phyloP scores from a whole-genome alignment of 805 yeast genomes.

The Candida maris region DNA sequence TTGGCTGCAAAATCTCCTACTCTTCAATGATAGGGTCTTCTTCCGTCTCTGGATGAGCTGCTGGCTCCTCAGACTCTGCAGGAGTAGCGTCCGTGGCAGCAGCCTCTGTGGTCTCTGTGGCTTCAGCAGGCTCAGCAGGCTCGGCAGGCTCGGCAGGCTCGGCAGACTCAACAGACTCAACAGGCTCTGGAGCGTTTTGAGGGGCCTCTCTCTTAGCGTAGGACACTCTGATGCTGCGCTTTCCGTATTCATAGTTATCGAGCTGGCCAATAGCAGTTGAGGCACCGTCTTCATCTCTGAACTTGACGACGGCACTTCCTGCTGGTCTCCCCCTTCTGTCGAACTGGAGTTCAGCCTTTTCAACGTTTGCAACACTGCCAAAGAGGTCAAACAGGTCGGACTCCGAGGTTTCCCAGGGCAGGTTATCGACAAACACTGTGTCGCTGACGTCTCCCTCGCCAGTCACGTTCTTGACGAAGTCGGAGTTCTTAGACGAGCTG shows the following conservation, averaged over 20 bases:
- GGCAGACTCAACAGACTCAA: constrained; percentile 4
- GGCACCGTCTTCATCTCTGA: constrained; percentile 63
- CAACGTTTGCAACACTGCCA: constrained; percentile 75
- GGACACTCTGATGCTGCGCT: constrained; percentile 63
- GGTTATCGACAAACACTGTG: constrained; percentile 65
- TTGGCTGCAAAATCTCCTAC: constrained; percentile 3
- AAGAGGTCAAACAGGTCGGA: constrained; percentile 82
- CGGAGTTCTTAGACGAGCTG: constrained; percentile 38
- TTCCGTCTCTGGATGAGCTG: constrained; percentile 12
- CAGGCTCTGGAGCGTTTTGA: constrained; percentile 1
- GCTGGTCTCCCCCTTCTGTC: constrained; percentile 61
- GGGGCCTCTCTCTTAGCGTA: constrained; percentile 47
- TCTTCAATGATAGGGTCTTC: constrained; percentile 11
- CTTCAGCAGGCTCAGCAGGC: constrained; percentile 1
- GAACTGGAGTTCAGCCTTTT: constrained; percentile 70
- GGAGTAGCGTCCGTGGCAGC: neutral
- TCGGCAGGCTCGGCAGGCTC: constrained; percentile 4
- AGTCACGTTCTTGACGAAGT: constrained; percentile 62
- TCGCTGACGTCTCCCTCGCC: constrained; percentile 61
- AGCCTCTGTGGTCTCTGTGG: neutral
- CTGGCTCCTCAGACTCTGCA: neutral
- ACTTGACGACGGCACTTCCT: constrained; percentile 84
- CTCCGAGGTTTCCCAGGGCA: constrained; percentile 87
- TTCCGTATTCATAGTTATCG: constrained; percentile 81
- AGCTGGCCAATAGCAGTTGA: constrained; percentile 71